These are phyloP conservation scores for Pichia paraexigua DNA, from an alignment of 805 yeast species.

Conservation along the genomic window DNA sequence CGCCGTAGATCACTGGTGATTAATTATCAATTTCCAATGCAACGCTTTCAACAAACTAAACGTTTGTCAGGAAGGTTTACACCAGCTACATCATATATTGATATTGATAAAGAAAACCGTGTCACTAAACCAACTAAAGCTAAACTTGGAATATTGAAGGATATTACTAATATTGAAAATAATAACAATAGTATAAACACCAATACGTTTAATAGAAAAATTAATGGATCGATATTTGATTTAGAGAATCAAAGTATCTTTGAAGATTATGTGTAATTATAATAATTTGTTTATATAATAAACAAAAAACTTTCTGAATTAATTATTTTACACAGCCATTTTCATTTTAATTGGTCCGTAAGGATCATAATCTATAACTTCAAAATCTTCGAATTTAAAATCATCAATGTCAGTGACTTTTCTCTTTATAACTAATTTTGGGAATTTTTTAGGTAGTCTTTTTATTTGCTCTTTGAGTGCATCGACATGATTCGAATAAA, in stretches of 20 bases:
- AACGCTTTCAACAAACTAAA: conserved; percentile 56
- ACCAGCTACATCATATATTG: conserved; percentile 2
- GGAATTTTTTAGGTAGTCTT: conserved; percentile 74
- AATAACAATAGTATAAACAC: background rate
- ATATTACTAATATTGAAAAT: conserved; percentile 5
- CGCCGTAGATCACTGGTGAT: conserved; percentile 47
- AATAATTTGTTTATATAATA: background rate
- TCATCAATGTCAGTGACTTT: conserved; percentile 72
- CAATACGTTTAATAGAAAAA: background rate
- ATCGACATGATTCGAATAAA: conserved; percentile 86
- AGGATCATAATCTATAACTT: conserved; percentile 71
- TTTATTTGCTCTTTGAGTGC: conserved; percentile 75
- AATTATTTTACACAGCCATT: conserved; percentile 77
- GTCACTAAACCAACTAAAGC: background rate
- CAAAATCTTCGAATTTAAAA: conserved; percentile 83
- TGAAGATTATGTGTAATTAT: background rate
- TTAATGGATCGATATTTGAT: conserved; percentile 6
- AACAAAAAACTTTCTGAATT: background rate
- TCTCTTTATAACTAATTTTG: conserved; percentile 64
- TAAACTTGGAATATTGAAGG: background rate
- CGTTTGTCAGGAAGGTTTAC: conserved; percentile 42
- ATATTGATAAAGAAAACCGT: conserved; percentile 13
- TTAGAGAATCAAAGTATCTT: conserved; percentile 7
- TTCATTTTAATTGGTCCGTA: conserved; percentile 84
- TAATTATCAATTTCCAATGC: conserved; percentile 59